Evolutionary conservation across 805 yeast species (phyloP), one percentile per base, ranked within the genome.

Genomic region (Blastobotrys parvus): DNA sequence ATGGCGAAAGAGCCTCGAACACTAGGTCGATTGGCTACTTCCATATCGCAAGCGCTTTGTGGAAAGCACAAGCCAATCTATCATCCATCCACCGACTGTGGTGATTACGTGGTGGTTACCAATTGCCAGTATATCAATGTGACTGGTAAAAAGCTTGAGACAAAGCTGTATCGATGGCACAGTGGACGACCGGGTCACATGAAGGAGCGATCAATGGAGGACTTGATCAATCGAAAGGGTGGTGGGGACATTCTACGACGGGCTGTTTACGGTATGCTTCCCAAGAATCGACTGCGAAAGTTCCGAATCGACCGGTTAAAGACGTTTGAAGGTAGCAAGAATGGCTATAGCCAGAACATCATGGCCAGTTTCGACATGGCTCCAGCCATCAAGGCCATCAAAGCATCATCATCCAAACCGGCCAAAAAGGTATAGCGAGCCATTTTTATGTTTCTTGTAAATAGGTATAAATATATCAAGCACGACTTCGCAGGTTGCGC

Each of bases 31-130:
- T 63, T 92, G 45, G 97, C 99, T 3, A 72, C 95, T 1, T 73
- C 80, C 45, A 88, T 92, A 44, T 97, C 98, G 20, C 70, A 78
- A 23, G 80, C 92, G 0, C 71, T 92, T 34, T 87, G 85, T 65
- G 99, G 99, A n/a, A 92, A 92, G 63, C 97, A 92, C 68, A 92
- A 92, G 69, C 99, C 99, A 3, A 75, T 87, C 0, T 82, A 67
- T 51, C 86, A 88, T 56, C 77, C 76, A 22, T 73, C 82, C 1
- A 67, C 44, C 60, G 99, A 92, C 65, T 78, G 80, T 50, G 99
- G 99, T 11, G 99, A 92, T 64, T 92, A 89, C 58, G 97, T 92
- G 10, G 97, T 92, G 10, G 96, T 90, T 2, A 84, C 97, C 11
- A 94, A 92, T 67, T 88, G 96, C 58, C 74, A 85, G 45, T 77